Conservation (phyloP, 371 early-diverging fungal genomes). For the Nematocida major region DNA sequence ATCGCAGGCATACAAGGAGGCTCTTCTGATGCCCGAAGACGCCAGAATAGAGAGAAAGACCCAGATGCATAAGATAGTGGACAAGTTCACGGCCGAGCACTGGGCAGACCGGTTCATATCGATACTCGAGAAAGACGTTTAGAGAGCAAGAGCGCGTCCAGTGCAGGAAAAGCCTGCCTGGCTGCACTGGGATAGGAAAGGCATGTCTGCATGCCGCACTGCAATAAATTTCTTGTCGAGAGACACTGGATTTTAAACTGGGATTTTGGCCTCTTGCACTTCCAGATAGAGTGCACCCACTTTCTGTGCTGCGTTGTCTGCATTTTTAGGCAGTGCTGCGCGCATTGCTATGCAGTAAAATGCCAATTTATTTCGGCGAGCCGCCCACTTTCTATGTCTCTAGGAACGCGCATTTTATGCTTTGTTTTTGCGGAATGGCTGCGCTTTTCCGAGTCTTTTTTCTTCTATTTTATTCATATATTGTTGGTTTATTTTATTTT, state of each 20-base stretch:
- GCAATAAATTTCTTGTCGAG: not conserved
- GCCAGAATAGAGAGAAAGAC: slow-evolving; percentile 74
- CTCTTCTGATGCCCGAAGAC: slow-evolving; percentile 79
- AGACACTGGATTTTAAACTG: too few species aligned
- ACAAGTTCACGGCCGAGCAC: slow-evolving; percentile 87
- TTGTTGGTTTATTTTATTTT: slow-evolving; percentile 22
- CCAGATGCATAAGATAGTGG: slow-evolving; percentile 81
- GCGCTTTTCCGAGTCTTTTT: too few species aligned
- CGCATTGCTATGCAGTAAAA: too few species aligned
- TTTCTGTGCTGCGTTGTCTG: too few species aligned
- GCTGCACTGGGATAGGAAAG: not conserved
- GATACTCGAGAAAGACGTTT: not conserved
- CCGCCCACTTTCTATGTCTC: too few species aligned
- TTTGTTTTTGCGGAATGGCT: too few species aligned
- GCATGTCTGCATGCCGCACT: not conserved
- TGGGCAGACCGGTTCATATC: slow-evolving; percentile 71
- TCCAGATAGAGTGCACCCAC: too few species aligned
- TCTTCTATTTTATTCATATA: not conserved
- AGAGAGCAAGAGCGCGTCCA: not conserved
- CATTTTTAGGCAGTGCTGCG: not conserved
- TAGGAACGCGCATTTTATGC: too few species aligned
- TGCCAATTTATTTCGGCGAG: too few species aligned
- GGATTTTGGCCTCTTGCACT: too few species aligned
- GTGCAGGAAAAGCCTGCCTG: not conserved
- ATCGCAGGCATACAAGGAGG: slow-evolving; percentile 76